Base-by-base conservation (phyloP, 495 filamentous ascomycete genomes). In the Neurospora africana region DNA sequence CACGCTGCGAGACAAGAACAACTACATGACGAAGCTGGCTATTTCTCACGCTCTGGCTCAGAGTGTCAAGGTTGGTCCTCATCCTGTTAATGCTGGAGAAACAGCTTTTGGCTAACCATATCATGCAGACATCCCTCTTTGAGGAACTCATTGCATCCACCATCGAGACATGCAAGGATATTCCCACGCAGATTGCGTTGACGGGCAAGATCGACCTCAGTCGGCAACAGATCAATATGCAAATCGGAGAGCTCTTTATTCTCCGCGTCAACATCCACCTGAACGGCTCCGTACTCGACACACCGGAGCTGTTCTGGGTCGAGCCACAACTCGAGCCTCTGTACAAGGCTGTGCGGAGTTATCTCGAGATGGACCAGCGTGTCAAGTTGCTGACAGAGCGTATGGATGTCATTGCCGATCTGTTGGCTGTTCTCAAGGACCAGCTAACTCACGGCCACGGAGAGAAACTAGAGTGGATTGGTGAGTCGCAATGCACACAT, bases 181-280 rank as follows among this genome's bases (percentile, higher is more conserved):
- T 98, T 11, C 95, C 95, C 1, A 89, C 90, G 17, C 92, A 95
- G 78, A 95, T 99, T 70, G 95, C 96, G 0, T 80, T 91, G 73
- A 97, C 95, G 1, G 95, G 95, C 72, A 95, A 93, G 77, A 92
- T 98, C 75, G 89, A 91, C 43, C 88, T 99, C 67, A 91, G 88
- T 36, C 88, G 94, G 15, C 84, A 87, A 36, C 87, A 98, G 78
- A 97, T 98, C 86, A 97, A 97, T 83, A 97, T 97, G 92, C 93
- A 98, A 78, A 97, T 99, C 71, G 95, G 95, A 79, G 92, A 99
- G 81, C 88, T 99, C 15, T 99, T 99, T 81, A 98, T 99, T 76
- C 82, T 99, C 13, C 87, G 95, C 36, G 98, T 99, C 83, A 97
- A 95, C 78, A 97, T 99, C 77, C 97, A 99, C 83, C 86, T 99